phyloP scores from a whole-genome alignment of 352 stramenopile species.

The Pythium grandisporangium region DNA sequence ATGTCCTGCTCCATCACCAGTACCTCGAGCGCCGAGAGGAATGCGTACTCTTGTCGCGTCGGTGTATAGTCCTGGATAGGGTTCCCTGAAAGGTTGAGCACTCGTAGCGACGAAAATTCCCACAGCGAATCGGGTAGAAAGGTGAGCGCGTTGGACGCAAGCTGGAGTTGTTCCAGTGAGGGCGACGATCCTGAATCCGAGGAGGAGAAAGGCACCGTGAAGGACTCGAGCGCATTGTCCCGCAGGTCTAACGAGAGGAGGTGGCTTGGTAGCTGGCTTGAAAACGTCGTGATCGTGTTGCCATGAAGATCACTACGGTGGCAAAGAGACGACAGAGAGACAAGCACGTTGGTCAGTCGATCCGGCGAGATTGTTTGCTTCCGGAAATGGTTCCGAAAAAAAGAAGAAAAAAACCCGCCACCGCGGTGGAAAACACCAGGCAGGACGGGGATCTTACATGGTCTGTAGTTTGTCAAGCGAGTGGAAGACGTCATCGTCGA shows the following conservation, averaged over 20 bases:
- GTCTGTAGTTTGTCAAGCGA: background rate
- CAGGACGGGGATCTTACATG: background rate
- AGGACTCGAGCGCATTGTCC: conserved; percentile 1
- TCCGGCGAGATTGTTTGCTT: too few species aligned
- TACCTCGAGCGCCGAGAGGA: background rate
- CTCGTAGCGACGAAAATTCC: background rate
- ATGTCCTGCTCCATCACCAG: conserved; percentile 5
- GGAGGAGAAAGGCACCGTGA: too few species aligned
- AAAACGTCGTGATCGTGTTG: conserved; percentile 1
- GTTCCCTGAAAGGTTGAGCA: conserved; percentile 7
- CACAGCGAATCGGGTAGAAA: background rate
- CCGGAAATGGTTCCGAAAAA: background rate
- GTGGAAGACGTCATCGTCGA: background rate
- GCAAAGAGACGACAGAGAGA: too few species aligned
- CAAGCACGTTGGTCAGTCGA: too few species aligned
- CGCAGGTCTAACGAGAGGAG: background rate
- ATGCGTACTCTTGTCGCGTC: background rate
- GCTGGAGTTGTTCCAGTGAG: background rate
- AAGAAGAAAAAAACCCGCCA: background rate
- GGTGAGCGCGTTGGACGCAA: conserved; percentile 4
- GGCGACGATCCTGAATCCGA: background rate
- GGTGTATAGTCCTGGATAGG: conserved; percentile 6
- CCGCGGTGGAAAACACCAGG: background rate
- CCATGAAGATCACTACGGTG: background rate
- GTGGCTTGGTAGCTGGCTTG: background rate